Base-by-base conservation (phyloP, 2,329 filamentous ascomycete genomes). In the Colletotrichum tropicicola region DNA sequence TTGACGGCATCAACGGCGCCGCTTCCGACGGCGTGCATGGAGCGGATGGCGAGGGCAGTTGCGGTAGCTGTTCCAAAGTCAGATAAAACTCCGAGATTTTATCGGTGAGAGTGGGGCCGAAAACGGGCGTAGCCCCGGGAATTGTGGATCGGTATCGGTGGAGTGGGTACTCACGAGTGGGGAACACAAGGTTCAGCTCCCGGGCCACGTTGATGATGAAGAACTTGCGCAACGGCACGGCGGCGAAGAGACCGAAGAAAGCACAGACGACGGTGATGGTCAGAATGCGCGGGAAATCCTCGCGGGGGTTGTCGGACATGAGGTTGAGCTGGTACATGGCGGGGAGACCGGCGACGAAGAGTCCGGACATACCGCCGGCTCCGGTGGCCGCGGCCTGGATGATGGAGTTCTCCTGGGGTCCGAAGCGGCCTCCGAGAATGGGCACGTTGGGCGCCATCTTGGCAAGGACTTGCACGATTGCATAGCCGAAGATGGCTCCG, bases 131-230 rank as follows among this genome's bases (percentile, higher is more conserved):
- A n/a, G n/a, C n/a, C n/a, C n/a, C n/a, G n/a, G n/a, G n/a, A n/a
- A n/a, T n/a, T n/a, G n/a, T n/a, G n/a, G n/a, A n/a, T n/a, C n/a
- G n/a, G n/a, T n/a, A 68, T 67, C 5, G 35, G 13, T 3, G 3
- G 1, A 8, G 4, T 10, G 10, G 10, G 6, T 0, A 55, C 61
- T 48, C 35, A 65, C 61, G 75, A 0, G 85, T 84, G 1, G 87
- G 87, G 74, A 89, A 89, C 51, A 89, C 80, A 30, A 89, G 79
- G 63, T 82, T 83, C 41, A 89, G 75, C 74, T 89, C 86, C 9
- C 87, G 80, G 2, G 86, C 87, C 9, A 90, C 85, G 65, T 89
- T 87, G 73, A 91, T 85, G 74, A 91, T 85, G 79, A 90, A 91
- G 79, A 91, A 91, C 72, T 89, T 89, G 61, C 89, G 86, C 23